Conservation (phyloP, 768 basidiomycete species). For the Austroboletus eburneus region DNA sequence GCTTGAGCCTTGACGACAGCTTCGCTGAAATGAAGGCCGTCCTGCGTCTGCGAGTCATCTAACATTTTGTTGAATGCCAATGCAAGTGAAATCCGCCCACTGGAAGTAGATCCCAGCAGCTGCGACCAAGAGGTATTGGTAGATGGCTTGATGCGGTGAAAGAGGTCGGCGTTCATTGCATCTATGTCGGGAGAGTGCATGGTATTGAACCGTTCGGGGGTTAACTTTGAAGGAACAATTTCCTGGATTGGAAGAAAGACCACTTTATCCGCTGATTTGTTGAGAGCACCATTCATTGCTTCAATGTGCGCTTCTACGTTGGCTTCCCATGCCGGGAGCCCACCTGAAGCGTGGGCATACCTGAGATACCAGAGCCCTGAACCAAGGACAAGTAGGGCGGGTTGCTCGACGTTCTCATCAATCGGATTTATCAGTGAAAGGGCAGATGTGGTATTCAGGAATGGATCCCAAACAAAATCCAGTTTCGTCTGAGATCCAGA, state of each 20-base stretch:
- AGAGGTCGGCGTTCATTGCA: conserved; percentile 86
- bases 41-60: conserved; percentile 67
- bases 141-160: conserved; percentile 55
- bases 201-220: conserved; percentile 55
- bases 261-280: conserved; percentile 61
- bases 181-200: conserved; percentile 80
- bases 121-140: conserved; percentile 28
- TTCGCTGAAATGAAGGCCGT: conserved; percentile 80
- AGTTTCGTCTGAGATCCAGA: conserved; percentile 46
- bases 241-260: conserved; percentile 78
- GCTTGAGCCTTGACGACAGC: conserved; percentile 64
- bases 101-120: conserved; percentile 18
- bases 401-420: conserved; percentile 25
- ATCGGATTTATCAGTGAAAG: conserved; percentile 37
- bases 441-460: conserved; percentile 65
- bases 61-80: conserved; percentile 80
- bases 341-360: conserved; percentile 66
- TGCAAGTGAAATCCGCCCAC: conserved; percentile 54
- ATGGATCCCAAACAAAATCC: conserved; percentile 83
- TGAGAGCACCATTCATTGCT: conserved; percentile 35
- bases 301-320: conserved; percentile 66
- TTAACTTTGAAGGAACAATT: conserved; percentile 62
- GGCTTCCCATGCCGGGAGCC: conserved; percentile 72
- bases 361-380: conserved; percentile 89
- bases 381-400: conserved; percentile 76